phyloP scores from a whole-genome alignment of 768 basidiomycete species.

The Lactarius sanguifluus region DNA sequence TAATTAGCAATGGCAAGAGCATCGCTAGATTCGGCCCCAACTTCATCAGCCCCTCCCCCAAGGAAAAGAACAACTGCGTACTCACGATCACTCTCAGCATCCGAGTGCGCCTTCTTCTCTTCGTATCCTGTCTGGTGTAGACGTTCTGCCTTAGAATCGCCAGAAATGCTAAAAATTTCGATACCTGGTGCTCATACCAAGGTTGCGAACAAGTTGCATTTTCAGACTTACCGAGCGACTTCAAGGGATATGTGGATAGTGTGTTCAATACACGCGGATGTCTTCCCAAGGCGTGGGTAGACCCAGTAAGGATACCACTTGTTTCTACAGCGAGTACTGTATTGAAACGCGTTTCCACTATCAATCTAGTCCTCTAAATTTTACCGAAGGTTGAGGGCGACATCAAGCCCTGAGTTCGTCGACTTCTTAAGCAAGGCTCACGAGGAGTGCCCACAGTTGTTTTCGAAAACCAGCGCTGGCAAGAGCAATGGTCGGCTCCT shows the following conservation, averaged over 20 bases:
- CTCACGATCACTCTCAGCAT: conserved; percentile 19
- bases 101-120: conserved; percentile 15
- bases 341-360: background rate
- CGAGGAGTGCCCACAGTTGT: conserved; percentile 41
- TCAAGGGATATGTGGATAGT: conserved; percentile 38
- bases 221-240: conserved; percentile 44
- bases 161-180: conserved; percentile 48
- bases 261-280: conserved; percentile 42
- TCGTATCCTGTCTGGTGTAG: background rate
- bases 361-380: conserved; percentile 33
- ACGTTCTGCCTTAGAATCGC: conserved; percentile 43
- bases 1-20: conserved; percentile 15
- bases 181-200: conserved; percentile 52
- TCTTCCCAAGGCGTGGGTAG: conserved; percentile 46
- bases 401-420: conserved; percentile 35
- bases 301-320: conserved; percentile 37
- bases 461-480: conserved; percentile 35
- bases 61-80: conserved; percentile 1
- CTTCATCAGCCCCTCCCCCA: background rate
- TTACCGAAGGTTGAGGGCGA: conserved; percentile 32
- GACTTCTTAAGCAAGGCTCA: conserved; percentile 39
- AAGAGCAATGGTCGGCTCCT: conserved; percentile 34
- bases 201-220: conserved; percentile 50
- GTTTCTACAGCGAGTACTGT: background rate
- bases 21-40: conserved; percentile 20